Evolutionary conservation across 257 asterid species (phyloP).

Genomic region (Agastache rugosa): DNA sequence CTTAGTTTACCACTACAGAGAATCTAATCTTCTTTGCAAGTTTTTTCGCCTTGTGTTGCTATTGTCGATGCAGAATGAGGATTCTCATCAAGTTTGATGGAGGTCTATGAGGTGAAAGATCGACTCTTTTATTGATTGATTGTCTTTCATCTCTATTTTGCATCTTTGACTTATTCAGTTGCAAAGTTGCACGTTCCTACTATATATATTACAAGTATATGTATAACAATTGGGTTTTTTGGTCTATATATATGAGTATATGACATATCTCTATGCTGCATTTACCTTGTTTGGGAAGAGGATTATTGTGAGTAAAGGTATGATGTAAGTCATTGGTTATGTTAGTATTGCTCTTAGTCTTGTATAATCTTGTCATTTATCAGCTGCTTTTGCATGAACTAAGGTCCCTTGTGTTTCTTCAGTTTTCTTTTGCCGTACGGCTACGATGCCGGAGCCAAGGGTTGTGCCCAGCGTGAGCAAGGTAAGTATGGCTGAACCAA

Average conservation of each 20-base stretch:
- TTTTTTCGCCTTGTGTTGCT: neutral
- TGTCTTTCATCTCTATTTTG: neutral
- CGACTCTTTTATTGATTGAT: neutral
- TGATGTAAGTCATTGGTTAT: neutral
- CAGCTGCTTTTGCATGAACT: slow-evolving; percentile 49
- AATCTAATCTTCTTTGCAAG: slow-evolving; percentile 14
- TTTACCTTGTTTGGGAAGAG: neutral
- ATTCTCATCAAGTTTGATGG: slow-evolving; percentile 15
- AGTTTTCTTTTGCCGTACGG: slow-evolving; percentile 36
- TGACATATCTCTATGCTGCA: neutral
- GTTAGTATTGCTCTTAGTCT: neutral
- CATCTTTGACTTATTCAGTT: neutral
- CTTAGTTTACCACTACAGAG: neutral
- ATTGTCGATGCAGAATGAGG: slow-evolving; percentile 11
- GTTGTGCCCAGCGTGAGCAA: slow-evolving; percentile 52
- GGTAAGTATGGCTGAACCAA: slow-evolving; percentile 59
- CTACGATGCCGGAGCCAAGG: slow-evolving; percentile 47
- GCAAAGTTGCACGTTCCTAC: neutral
- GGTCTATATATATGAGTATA: neutral
- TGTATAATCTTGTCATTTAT: slow-evolving; percentile 22
- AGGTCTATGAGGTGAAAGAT: neutral
- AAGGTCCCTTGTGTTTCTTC: slow-evolving; percentile 47
- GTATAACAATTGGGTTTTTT: neutral
- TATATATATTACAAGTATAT: slow-evolving; percentile 2
- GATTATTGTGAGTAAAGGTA: neutral